Conservation (phyloP, 306 rosid species). For the Luffa acutangula region DNA sequence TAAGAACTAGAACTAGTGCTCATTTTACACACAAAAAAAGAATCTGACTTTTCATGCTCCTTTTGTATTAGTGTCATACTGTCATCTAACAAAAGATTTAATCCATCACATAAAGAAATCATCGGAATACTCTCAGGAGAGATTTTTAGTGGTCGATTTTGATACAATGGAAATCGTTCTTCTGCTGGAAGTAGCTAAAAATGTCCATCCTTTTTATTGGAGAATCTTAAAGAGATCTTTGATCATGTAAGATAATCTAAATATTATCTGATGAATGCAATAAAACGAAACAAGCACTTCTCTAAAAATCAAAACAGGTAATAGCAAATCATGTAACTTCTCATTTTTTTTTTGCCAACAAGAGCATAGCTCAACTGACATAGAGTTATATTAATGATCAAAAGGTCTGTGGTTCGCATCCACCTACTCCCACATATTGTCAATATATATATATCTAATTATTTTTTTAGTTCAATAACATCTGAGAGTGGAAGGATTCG, state of each 20-base stretch:
- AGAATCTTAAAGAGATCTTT: not conserved
- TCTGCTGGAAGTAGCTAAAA: not conserved
- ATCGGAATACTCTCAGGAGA: not conserved
- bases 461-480: too few species aligned
- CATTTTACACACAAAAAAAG: not conserved
- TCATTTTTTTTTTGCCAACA: too few species aligned
- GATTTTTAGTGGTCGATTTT: not conserved
- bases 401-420: too few species aligned
- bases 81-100: not conserved
- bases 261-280: not conserved
- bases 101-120: not conserved
- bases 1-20: slow-evolving; percentile 1
- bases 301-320: not conserved
- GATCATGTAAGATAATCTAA: not conserved
- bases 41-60: not conserved
- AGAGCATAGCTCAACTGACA: too few species aligned
- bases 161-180: not conserved
- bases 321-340: not conserved
- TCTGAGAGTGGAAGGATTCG: too few species aligned
- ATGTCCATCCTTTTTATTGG: not conserved
- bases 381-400: too few species aligned
- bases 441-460: too few species aligned
- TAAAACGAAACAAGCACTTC: not conserved
- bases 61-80: not conserved
- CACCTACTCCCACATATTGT: too few species aligned